phyloP scores from a whole-genome alignment of 2,329 filamentous ascomycete genomes.

The Colletotrichum higginsianum region DNA sequence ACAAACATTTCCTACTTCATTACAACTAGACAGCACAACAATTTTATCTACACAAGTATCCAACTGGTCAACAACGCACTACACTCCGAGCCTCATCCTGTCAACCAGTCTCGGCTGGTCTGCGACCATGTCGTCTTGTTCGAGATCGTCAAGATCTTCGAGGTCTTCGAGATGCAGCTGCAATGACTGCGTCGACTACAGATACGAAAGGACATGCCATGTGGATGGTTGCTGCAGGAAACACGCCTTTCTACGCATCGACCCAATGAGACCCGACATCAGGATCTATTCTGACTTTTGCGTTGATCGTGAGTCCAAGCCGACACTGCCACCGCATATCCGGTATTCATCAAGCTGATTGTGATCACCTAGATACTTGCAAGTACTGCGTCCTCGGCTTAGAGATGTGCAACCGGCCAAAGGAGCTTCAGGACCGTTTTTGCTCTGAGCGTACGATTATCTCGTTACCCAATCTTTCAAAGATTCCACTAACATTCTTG shows the following conservation, averaged over 20 bases:
- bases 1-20: neutral
- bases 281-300: slow-evolving; percentile 38
- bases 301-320: slow-evolving; percentile 25
- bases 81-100: neutral
- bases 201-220: slow-evolving; percentile 26
- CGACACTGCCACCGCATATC: rapidly evolving
- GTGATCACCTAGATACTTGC: slow-evolving; percentile 20
- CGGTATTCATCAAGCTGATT: neutral
- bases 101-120: neutral
- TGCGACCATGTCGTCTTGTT: neutral
- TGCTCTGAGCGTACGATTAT: slow-evolving; percentile 23
- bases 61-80: neutral
- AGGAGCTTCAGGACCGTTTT: slow-evolving; percentile 29
- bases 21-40: too few species aligned
- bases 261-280: slow-evolving; percentile 12
- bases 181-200: slow-evolving; percentile 10
- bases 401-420: slow-evolving; percentile 35
- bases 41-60: neutral
- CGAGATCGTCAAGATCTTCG: slow-evolving; percentile 3
- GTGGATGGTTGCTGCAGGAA: slow-evolving; percentile 33
- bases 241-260: slow-evolving; percentile 36
- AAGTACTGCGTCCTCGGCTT: slow-evolving; percentile 28
- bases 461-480: neutral
- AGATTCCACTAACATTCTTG: neutral
- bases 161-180: slow-evolving; percentile 10